These are phyloP conservation scores for Starmera pachycereana DNA, from an alignment of 805 yeast genomes.

Conservation along the genomic window DNA sequence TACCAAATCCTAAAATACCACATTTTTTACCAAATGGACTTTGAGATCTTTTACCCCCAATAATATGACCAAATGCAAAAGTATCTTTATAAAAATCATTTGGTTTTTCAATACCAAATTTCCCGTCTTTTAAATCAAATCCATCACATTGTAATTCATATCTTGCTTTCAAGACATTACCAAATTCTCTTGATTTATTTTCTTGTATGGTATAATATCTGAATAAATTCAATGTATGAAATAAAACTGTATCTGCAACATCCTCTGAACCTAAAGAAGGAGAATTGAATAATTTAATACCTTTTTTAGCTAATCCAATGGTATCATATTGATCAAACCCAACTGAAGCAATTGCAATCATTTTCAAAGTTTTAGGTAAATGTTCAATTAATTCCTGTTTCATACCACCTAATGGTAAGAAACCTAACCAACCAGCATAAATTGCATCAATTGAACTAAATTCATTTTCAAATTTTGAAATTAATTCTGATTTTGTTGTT, in stretches of 20 bases:
- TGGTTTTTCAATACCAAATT: slow-evolving; percentile 19
- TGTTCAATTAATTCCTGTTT: slow-evolving; percentile 29
- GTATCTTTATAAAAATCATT: slow-evolving; percentile 11
- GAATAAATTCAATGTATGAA: slow-evolving; percentile 43
- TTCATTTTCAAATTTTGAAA: slow-evolving; percentile 25
- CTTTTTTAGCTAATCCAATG: slow-evolving; percentile 25
- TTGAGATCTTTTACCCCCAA: slow-evolving; percentile 26
- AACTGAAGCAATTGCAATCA: slow-evolving; percentile 45
- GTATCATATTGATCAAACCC: slow-evolving; percentile 46
- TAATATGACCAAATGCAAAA: slow-evolving; percentile 30
- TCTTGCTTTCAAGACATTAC: slow-evolving; percentile 34
- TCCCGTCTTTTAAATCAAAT: slow-evolving; percentile 26
- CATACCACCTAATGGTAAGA: slow-evolving; percentile 41
- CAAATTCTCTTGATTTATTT: slow-evolving; percentile 18
- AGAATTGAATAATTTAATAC: slow-evolving; percentile 36
- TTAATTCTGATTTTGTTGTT: slow-evolving; percentile 29
- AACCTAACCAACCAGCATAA: slow-evolving; percentile 53
- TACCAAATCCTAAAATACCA: slow-evolving; percentile 52
- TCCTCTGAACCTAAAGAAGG: slow-evolving; percentile 42
- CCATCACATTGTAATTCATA: slow-evolving; percentile 17
- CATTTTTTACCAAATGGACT: slow-evolving; percentile 43
- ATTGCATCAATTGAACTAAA: slow-evolving; percentile 35
- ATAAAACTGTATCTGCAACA: slow-evolving; percentile 55
- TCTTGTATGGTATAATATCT: slow-evolving; percentile 36
- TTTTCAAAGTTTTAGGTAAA: slow-evolving; percentile 35